Evolutionary conservation across 345 rosid genomes (phyloP).

Genomic region (Hibiscus mutabilis): DNA sequence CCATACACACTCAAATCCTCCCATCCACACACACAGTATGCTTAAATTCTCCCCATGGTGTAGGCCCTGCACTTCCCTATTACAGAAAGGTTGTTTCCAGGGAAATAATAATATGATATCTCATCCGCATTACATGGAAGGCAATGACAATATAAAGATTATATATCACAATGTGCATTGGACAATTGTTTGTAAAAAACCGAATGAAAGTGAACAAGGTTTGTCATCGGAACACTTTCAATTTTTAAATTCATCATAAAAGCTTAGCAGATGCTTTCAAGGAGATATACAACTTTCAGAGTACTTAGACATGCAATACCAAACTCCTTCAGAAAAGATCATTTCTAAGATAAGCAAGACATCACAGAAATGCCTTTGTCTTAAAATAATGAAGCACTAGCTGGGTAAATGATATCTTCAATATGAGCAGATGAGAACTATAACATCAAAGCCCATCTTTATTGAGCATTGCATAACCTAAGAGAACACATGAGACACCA

Average conservation of each 20-base stretch:
- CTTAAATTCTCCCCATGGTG: neutral
- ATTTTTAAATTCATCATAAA: neutral
- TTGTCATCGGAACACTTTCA: neutral
- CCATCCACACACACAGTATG: neutral
- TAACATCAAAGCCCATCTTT: neutral
- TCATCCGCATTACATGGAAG: neutral
- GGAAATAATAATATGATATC: neutral
- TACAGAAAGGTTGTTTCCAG: neutral
- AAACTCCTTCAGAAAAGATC: neutral
- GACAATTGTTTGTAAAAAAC: neutral
- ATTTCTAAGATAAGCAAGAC: neutral
- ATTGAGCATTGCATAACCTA: neutral
- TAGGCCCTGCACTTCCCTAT: neutral
- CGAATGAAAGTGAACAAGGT: neutral
- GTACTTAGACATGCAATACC: neutral
- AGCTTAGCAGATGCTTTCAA: neutral
- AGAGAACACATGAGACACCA: neutral
- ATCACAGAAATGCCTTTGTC: neutral
- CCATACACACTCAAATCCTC: neutral
- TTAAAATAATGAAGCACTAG: neutral
- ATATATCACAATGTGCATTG: neutral
- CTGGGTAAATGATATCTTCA: neutral
- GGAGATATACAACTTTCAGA: neutral
- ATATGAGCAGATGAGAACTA: neutral
- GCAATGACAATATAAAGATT: neutral